Evolutionary conservation across 495 filamentous ascomycete species (phyloP), one percentile per base, ranked within the genome.

Genomic region (Penicillium herquei): DNA sequence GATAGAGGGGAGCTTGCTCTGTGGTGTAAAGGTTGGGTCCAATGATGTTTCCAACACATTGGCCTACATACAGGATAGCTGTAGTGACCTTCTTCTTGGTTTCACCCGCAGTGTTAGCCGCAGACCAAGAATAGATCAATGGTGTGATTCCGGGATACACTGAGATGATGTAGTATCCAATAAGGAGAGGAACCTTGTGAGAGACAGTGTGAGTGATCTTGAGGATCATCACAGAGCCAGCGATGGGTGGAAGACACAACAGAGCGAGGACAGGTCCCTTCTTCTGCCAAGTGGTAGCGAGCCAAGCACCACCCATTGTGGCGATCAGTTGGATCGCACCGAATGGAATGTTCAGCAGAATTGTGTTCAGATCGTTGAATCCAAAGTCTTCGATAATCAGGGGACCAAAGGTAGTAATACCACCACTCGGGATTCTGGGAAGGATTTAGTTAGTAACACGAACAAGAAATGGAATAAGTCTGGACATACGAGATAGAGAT

Each of bases 311-410:
- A 7, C 81, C 81, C 51, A 86, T 71, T 0, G 80, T 85, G 2
- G 81, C 79, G 35, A 85, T 66, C 7, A 85, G 68, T 52, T 85
- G 82, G 3, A 86, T 79, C 10, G 80, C 81, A 16, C 84, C 84
- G 40, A 84, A 85, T 0, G 84, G 84, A 54, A 87, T 84, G 62
- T 84, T 86, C 70, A 87, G 84, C 9, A 86, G 73, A 41, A 86
- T 84, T 0, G 84, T 84, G 26, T 79, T 73, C 54, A 86, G 84
- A 31, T 75, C 69, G 52, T 77, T 73, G 61, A 80, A 86, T 6
- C 84, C 84, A 59, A 87, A 87, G 8, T 78, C 72, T 52, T 81
- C 70, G 32, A 87, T 73, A 45, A 87, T 87, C 39, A 87, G 73
- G n/a, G 80, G 82, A 1, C 85, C 85, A 58, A 86, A 87, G 0